Evolutionary conservation across 1,284 basidiomycete species (phyloP).

Genomic region (Heterobasidion annosum): DNA sequence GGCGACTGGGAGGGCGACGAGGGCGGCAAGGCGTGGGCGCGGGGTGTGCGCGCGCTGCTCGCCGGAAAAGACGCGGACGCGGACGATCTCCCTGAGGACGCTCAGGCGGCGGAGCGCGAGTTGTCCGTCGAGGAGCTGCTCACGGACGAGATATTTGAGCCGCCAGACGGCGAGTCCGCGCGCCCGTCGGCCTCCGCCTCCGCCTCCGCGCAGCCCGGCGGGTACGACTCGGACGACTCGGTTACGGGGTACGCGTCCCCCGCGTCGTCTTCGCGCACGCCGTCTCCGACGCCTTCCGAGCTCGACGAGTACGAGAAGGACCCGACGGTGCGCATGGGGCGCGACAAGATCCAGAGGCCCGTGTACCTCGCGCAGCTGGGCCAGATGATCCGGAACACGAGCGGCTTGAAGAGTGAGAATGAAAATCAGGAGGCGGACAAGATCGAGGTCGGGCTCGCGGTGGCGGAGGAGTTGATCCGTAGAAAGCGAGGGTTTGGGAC

Average conservation of each 20-base stretch:
- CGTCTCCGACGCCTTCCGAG: conserved; percentile 74
- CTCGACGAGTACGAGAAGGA: conserved; percentile 81
- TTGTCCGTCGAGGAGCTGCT: conserved; percentile 5
- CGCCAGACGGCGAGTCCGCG: not conserved
- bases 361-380: conserved; percentile 81
- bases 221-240: conserved; percentile 76
- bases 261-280: conserved; percentile 63
- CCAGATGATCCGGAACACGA: conserved; percentile 50
- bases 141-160: not conserved
- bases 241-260: conserved; percentile 68
- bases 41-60: conserved; percentile 45
- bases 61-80: conserved; percentile 42
- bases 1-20: conserved; percentile 78
- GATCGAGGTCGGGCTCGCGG: conserved; percentile 69
- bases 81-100: conserved; percentile 11
- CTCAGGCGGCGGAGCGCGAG: not conserved
- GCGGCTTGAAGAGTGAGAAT: conserved; percentile 36
- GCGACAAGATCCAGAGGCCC: conserved; percentile 61
- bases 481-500: conserved; percentile 77
- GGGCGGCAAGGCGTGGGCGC: conserved; percentile 60
- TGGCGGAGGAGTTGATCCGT: conserved; percentile 75
- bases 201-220: conserved; percentile 15
- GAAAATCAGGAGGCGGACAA: conserved; percentile 66
- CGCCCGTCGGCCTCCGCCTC: not conserved
- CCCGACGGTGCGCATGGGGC: conserved; percentile 61